A percentile compares a stretch with the other conserved stretches of the same genome.
phyloP scores from a whole-genome alignment of 1,284 basidiomycete species.

The Earliella scabrosa region DNA sequence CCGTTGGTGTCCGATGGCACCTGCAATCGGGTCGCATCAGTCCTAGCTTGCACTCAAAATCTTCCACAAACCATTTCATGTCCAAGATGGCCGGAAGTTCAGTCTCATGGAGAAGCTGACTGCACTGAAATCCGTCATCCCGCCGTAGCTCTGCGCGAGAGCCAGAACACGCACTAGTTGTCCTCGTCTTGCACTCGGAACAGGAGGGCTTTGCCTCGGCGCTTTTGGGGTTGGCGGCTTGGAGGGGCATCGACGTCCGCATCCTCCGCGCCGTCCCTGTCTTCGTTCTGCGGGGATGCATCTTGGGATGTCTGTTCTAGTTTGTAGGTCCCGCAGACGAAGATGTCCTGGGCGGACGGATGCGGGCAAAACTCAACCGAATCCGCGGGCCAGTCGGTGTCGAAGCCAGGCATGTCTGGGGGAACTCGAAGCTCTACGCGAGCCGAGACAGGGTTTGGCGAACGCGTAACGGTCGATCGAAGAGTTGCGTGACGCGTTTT shows the following conservation, averaged over 20 bases:
- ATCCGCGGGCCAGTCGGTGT: constrained; percentile 88
- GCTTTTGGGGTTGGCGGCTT: constrained; percentile 38
- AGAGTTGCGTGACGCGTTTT: too few relatives aligned
- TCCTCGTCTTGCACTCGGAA: constrained; percentile 48
- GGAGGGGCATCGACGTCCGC: not conserved
- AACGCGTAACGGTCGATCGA: too few relatives aligned
- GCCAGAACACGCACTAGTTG: constrained; percentile 20
- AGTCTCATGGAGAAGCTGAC: constrained; percentile 69
- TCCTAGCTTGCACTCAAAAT: not conserved
- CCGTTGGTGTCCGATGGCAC: constrained; percentile 55
- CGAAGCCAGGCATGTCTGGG: constrained; percentile 43
- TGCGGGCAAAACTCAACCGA: constrained; percentile 89
- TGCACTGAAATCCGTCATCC: constrained; percentile 34
- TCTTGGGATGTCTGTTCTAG: constrained; percentile 48
- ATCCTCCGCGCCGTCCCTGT: constrained; percentile 4
- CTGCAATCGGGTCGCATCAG: constrained; percentile 37
- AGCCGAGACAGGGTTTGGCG: too few relatives aligned
- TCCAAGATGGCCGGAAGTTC: constrained; percentile 87
- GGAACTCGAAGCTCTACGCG: too few relatives aligned
- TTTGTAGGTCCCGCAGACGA: constrained; percentile 91
- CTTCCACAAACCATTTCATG: constrained; percentile 81
- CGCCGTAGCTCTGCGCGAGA: not conserved
- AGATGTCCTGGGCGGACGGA: constrained; percentile 57
- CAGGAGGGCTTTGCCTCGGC: constrained; percentile 73
- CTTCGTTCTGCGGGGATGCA: constrained; percentile 7